Evolutionary conservation across 2,329 filamentous ascomycete species (phyloP).

Genomic region (Penicillium sp.): DNA sequence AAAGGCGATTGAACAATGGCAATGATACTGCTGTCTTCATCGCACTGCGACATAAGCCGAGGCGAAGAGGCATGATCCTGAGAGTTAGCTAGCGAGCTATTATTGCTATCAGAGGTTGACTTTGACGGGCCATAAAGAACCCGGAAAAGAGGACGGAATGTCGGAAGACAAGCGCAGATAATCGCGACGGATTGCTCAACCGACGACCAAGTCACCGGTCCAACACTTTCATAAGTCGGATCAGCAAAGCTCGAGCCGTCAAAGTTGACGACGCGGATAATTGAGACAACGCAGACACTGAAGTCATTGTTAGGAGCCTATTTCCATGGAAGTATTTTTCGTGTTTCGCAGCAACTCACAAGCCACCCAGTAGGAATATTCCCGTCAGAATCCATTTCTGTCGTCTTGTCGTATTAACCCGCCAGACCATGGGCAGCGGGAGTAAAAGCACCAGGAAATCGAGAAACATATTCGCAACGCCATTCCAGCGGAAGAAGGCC

Average conservation of each 20-base stretch:
- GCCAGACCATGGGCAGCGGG: slow-evolving; percentile 30
- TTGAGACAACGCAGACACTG: slow-evolving; percentile 28
- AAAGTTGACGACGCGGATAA: slow-evolving; percentile 26
- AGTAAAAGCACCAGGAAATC: slow-evolving; percentile 27
- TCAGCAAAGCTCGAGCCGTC: slow-evolving; percentile 10
- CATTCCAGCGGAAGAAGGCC: slow-evolving; percentile 28
- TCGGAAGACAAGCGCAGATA: slow-evolving; percentile 29
- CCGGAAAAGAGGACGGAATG: slow-evolving; percentile 25
- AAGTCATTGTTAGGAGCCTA: not conserved
- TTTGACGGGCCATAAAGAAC: slow-evolving; percentile 9
- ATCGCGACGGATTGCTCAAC: slow-evolving; percentile 31
- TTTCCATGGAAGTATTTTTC: not conserved
- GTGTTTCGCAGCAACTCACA: slow-evolving; percentile 17
- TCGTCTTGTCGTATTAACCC: slow-evolving; percentile 19
- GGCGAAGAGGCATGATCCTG: not conserved
- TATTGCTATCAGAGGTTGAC: not conserved
- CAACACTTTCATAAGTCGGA: slow-evolving; percentile 17
- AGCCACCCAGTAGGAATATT: slow-evolving; percentile 27
- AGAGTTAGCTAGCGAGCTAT: not conserved
- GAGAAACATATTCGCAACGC: slow-evolving; percentile 25
- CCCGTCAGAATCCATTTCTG: slow-evolving; percentile 25
- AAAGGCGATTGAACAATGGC: not conserved
- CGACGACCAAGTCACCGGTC: slow-evolving; percentile 27
- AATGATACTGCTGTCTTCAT: slow-evolving; percentile 10
- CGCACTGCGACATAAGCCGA: not conserved